These are phyloP conservation scores for Ogataea methylovora DNA, from an alignment of 805 yeast genomes.

Conservation along the genomic window DNA sequence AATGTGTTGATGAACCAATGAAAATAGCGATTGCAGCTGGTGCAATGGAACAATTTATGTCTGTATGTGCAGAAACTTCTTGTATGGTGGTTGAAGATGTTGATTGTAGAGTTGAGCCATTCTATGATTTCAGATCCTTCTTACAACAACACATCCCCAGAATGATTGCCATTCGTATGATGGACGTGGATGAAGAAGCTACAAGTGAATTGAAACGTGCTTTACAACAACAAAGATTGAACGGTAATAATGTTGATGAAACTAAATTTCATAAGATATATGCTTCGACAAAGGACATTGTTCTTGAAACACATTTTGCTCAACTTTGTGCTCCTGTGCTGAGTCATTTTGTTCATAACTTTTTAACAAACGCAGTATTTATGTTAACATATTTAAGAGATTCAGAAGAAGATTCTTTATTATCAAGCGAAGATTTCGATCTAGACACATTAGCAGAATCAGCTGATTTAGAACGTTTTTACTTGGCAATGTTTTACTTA, in stretches of 20 bases:
- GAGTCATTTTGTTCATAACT: slow-evolving; percentile 44
- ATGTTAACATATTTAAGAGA: slow-evolving; percentile 61
- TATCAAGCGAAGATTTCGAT: slow-evolving; percentile 47
- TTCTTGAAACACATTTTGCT: slow-evolving; percentile 19
- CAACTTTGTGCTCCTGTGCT: slow-evolving; percentile 34
- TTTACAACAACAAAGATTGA: slow-evolving; percentile 17
- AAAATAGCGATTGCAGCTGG: slow-evolving; percentile 53
- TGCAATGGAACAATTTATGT: slow-evolving; percentile 61
- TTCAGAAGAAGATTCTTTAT: slow-evolving; percentile 63
- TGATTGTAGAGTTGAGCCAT: slow-evolving; percentile 16
- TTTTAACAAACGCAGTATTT: slow-evolving; percentile 59
- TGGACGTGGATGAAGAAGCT: slow-evolving; percentile 40
- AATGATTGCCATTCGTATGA: slow-evolving; percentile 42
- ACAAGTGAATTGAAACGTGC: slow-evolving; percentile 27
- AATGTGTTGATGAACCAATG: slow-evolving; percentile 52
- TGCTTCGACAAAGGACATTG: slow-evolving; percentile 14
- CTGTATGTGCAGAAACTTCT: slow-evolving; percentile 52
- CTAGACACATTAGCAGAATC: slow-evolving; percentile 60
- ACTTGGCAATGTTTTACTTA: slow-evolving; percentile 62
- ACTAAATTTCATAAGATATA: slow-evolving; percentile 19
- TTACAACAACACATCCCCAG: slow-evolving; percentile 62
- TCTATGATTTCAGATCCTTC: slow-evolving; percentile 60
- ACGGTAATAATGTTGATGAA: slow-evolving; percentile 20
- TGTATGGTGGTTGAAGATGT: slow-evolving; percentile 3
- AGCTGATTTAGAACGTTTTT: slow-evolving; percentile 85